Conservation (phyloP, 345 rosid species). For the Acer yangbiense region DNA sequence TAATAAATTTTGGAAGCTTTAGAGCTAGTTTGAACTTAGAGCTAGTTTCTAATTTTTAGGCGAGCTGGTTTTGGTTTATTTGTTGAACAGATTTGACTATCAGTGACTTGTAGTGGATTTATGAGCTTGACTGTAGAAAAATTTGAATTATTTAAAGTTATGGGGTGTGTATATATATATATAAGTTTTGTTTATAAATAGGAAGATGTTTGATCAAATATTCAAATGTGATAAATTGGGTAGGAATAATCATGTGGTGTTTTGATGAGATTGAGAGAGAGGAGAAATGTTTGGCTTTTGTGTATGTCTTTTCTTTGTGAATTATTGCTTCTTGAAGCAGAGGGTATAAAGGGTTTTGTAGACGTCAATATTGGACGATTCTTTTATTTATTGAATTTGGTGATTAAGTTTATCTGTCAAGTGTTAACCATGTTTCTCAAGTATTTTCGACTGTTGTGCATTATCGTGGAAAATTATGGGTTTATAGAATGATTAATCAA, state of each 20-base stretch:
- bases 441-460: neutral
- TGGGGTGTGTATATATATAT: neutral
- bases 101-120: neutral
- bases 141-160: neutral
- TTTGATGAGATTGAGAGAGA: neutral
- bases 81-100: neutral
- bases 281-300: neutral
- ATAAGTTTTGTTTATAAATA: neutral
- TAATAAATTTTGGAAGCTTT: conserved; percentile 15
- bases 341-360: neutral
- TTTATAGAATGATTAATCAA: neutral
- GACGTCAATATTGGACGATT: neutral
- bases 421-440: neutral
- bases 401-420: neutral
- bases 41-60: conserved; percentile 8
- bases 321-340: neutral
- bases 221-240: conserved; percentile 5
- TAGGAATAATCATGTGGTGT: neutral
- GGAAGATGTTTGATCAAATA: neutral
- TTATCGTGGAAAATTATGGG: neutral
- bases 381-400: neutral
- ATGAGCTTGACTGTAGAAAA: neutral
- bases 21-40: neutral
- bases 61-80: neutral
- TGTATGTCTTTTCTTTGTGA: conserved; percentile 11